Evolutionary conservation across 2,329 filamentous ascomycete species (phyloP).

Genomic region (Moelleriella libera): DNA sequence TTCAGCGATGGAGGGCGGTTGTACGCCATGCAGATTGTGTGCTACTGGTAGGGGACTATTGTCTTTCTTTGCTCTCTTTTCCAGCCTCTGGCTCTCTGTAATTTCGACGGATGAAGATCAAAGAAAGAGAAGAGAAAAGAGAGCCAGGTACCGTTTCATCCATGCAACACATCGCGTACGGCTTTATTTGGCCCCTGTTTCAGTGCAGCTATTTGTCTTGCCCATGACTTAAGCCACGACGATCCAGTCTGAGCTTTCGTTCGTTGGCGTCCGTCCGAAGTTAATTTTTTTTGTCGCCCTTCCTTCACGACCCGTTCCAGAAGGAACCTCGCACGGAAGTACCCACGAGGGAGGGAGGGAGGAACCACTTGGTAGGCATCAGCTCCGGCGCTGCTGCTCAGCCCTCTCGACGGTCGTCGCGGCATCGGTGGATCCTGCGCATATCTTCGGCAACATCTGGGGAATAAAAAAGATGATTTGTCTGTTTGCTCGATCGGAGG

Average conservation of each 20-base stretch:
- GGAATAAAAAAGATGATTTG: neutral
- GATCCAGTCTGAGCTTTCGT: neutral
- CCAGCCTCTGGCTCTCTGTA: too few species aligned
- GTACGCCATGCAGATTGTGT: too few species aligned
- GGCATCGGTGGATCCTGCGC: neutral
- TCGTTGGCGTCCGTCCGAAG: neutral
- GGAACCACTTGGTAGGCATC: neutral
- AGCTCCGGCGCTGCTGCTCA: neutral
- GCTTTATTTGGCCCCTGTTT: neutral
- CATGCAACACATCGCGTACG: neutral
- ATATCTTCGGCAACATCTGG: neutral
- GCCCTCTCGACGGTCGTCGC: neutral
- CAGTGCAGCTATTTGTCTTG: neutral
- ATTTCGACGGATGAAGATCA: too few species aligned
- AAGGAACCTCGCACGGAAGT: neutral
- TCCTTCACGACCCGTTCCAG: neutral
- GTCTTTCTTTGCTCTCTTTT: too few species aligned
- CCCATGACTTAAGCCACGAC: too few species aligned
- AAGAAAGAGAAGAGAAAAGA: too few species aligned
- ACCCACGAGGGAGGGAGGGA: neutral
- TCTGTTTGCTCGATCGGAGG: too few species aligned
- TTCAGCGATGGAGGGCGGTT: too few species aligned
- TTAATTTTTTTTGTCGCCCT: neutral
- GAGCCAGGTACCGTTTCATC: neutral
- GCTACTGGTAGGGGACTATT: too few species aligned